Evolutionary conservation across 768 basidiomycete species (phyloP).

Genomic region (Hygrophorus pudorinus): DNA sequence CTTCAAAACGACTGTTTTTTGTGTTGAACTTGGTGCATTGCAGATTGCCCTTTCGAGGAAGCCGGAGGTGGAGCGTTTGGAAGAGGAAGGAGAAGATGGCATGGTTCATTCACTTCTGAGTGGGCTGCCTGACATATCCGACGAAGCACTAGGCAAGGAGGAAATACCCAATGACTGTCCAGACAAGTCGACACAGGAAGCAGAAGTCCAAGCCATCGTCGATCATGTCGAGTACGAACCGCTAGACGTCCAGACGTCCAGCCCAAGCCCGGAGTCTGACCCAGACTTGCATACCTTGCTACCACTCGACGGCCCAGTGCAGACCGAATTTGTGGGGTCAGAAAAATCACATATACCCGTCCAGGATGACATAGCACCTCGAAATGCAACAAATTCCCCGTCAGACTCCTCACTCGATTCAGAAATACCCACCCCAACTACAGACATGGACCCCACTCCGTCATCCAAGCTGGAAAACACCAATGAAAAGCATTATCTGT

Average conservation of each 20-base stretch:
- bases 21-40: background rate
- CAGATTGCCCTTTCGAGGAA: conserved; percentile 73
- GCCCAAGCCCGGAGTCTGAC: no score
- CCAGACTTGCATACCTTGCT: no score
- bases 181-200: background rate
- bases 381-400: no score
- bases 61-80: conserved; percentile 48
- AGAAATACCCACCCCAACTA: no score
- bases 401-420: no score
- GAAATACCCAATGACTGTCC: background rate
- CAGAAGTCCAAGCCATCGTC: background rate
- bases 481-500: background rate
- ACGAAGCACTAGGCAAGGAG: conserved; percentile 20
- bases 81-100: conserved; percentile 66
- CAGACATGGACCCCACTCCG: no score
- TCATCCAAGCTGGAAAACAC: background rate
- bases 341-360: no score
- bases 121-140: conserved; percentile 48
- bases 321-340: no score
- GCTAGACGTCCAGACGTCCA: no score
- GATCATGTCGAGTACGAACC: no score
- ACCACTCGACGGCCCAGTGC: no score
- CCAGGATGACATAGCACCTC: no score
- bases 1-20: background rate
- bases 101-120: conserved; percentile 74